Evolutionary conservation across 345 rosid genomes (phyloP).

Genomic region (Mallotus nudiflorus): DNA sequence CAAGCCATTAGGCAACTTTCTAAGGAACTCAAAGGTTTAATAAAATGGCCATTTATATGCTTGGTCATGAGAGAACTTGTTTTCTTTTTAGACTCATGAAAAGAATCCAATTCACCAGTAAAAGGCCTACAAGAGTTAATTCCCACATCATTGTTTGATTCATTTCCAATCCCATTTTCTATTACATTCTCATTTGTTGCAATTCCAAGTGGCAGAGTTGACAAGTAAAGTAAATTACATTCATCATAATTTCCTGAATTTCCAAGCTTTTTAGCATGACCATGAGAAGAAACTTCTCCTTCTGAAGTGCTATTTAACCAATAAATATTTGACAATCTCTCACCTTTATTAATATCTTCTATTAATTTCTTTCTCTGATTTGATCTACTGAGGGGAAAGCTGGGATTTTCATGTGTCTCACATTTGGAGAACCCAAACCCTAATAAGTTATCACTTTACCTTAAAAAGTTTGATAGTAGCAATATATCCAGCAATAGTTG

Average conservation of each 20-base stretch:
- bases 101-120: slow-evolving; percentile 25
- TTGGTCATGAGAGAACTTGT: slow-evolving; percentile 46
- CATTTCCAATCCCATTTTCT: slow-evolving; percentile 25
- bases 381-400: slow-evolving; percentile 21
- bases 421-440: slow-evolving; percentile 29
- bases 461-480: slow-evolving; percentile 50
- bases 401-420: slow-evolving; percentile 37
- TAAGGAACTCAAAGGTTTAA: slow-evolving; percentile 57
- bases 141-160: slow-evolving; percentile 2
- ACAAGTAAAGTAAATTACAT: slow-evolving; percentile 23
- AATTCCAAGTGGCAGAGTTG: slow-evolving; percentile 30
- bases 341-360: slow-evolving; percentile 29
- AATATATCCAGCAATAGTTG: slow-evolving; percentile 76
- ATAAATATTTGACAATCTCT: slow-evolving; percentile 22
- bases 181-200: slow-evolving; percentile 23
- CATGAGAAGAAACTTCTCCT: slow-evolving; percentile 39
- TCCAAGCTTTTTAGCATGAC: slow-evolving; percentile 26
- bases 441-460: slow-evolving; percentile 29
- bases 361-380: slow-evolving; percentile 33
- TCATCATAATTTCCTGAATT: slow-evolving; percentile 27
- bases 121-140: slow-evolving; percentile 13
- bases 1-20: slow-evolving; percentile 70
- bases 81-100: slow-evolving; percentile 30
- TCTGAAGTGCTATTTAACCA: slow-evolving; percentile 30
- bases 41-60: slow-evolving; percentile 19